Conservation (phyloP, 2,329 filamentous ascomycete genomes). For the Paecilomyces formosus region DNA sequence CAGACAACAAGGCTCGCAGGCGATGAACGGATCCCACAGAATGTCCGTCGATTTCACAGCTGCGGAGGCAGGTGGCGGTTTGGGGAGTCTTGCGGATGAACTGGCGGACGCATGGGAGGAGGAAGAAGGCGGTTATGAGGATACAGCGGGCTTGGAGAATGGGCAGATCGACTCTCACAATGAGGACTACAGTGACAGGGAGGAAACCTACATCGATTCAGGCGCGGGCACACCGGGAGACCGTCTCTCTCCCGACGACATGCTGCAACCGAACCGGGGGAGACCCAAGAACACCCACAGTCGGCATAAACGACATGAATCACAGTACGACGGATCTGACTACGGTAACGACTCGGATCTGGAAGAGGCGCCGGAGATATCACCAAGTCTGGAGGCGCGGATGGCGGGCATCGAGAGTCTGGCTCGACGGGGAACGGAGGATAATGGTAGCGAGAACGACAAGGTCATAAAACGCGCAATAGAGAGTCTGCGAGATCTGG, state of each 20-base stretch:
- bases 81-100: slow-evolving; percentile 58
- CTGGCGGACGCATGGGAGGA: slow-evolving; percentile 53
- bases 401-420: slow-evolving; percentile 51
- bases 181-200: slow-evolving; percentile 22
- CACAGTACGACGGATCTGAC: slow-evolving; percentile 51
- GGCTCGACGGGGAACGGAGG: slow-evolving; percentile 45
- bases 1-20: slow-evolving; percentile 27
- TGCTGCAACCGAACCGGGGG: slow-evolving; percentile 29
- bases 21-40: slow-evolving; percentile 27
- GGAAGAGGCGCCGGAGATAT: slow-evolving; percentile 45
- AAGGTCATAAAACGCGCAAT: slow-evolving; percentile 47
- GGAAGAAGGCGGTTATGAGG: slow-evolving; percentile 40
- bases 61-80: slow-evolving; percentile 34
- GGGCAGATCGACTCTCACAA: slow-evolving; percentile 21
- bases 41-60: slow-evolving; percentile 33
- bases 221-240: slow-evolving; percentile 18
- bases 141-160: slow-evolving; percentile 30
- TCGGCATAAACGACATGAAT: slow-evolving; percentile 32
- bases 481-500: slow-evolving; percentile 45
- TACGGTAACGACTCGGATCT: slow-evolving; percentile 51
- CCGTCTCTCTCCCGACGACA: slow-evolving; percentile 15
- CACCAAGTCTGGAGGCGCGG: slow-evolving; percentile 46
- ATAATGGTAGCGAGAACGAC: slow-evolving; percentile 45
- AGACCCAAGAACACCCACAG: slow-evolving; percentile 28
- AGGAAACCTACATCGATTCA: slow-evolving; percentile 20